phyloP scores from a whole-genome alignment of 371 early-diverging fungal species.

The Choanephora cucurbitarum region DNA sequence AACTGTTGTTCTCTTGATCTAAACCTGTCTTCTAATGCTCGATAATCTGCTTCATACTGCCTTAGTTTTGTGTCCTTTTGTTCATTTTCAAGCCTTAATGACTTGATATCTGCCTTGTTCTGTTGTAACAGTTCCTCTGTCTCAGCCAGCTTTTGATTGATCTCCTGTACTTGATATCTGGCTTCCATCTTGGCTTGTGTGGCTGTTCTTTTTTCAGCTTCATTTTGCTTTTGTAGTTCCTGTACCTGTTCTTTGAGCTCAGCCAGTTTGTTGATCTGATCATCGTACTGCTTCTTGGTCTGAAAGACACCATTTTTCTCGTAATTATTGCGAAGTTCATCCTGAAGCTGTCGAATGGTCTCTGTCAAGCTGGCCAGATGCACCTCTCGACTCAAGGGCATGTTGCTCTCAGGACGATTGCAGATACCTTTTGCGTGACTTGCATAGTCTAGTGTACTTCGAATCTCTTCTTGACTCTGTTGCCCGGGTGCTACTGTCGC shows the following conservation, averaged over 20 bases:
- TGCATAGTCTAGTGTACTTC: constrained; percentile 95
- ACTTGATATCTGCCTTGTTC: background rate
- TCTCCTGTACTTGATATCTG: background rate
- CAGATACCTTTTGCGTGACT: constrained; percentile 92
- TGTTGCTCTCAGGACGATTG: constrained; percentile 91
- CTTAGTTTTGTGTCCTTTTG: background rate
- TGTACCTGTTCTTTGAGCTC: background rate
- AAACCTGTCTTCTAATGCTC: background rate
- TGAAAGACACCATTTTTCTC: constrained; percentile 78
- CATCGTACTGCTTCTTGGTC: constrained; percentile 62
- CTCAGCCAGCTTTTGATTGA: background rate
- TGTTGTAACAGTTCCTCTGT: background rate
- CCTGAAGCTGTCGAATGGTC: constrained; percentile 69
- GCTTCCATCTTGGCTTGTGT: background rate
- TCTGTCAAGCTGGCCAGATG: constrained; percentile 83
- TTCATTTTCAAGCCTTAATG: background rate
- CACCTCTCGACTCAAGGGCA: constrained; percentile 78
- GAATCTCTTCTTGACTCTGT: constrained; percentile 82
- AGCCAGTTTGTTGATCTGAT: background rate
- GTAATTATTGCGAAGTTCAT: constrained; percentile 48
- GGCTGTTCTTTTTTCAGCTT: background rate
- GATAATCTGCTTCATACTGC: background rate
- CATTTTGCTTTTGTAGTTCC: background rate
- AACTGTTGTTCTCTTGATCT: background rate
- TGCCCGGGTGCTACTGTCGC: constrained; percentile 89